These are phyloP conservation scores for Davidsoniella australis DNA, from an alignment of 2,329 filamentous ascomycete species.

Conservation along the genomic window DNA sequence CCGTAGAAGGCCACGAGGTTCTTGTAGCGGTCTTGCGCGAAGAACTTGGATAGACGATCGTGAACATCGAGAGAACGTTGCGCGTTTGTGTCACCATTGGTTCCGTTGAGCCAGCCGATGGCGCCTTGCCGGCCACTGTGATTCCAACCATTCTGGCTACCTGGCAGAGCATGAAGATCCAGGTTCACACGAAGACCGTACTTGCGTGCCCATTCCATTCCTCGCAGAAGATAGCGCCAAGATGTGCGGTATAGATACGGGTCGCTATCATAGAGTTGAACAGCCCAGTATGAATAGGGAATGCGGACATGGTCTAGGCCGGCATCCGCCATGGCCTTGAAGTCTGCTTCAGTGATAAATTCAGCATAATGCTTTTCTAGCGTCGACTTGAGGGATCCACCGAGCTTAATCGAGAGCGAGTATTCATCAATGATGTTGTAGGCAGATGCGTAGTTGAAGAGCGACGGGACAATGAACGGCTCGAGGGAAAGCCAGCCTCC, in stretches of 20 bases:
- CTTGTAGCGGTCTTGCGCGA: conserved; percentile 80
- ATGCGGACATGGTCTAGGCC: conserved; percentile 96
- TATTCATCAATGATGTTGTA: conserved; percentile 73
- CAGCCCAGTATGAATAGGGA: conserved; percentile 87
- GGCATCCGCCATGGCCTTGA: conserved; percentile 67
- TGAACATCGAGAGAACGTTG: conserved; percentile 77
- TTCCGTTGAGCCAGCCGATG: conserved; percentile 85
- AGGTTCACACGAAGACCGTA: conserved; percentile 85
- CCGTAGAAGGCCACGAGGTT: conserved; percentile 89
- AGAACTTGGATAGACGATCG: conserved; percentile 75
- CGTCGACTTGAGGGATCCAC: conserved; percentile 41
- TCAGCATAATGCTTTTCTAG: conserved; percentile 85
- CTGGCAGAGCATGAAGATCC: conserved; percentile 79
- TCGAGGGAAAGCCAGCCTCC: conserved; percentile 91
- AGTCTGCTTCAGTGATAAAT: conserved; percentile 73
- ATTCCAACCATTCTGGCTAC: conserved; percentile 95
- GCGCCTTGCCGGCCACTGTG: conserved; percentile 70
- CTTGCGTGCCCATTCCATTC: conserved; percentile 84
- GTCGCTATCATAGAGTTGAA: conserved; percentile 68
- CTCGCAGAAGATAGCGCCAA: conserved; percentile 85
- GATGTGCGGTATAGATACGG: conserved; percentile 74
- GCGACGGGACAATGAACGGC: conserved; percentile 85
- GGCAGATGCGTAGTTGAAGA: conserved; percentile 53
- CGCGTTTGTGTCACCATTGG: conserved; percentile 59
- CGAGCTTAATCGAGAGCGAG: conserved; percentile 57